A percentile compares a stretch with the other conserved stretches of the same genome.
These are phyloP conservation scores for Didymella arachidicola DNA, from an alignment of 2,329 filamentous ascomycete genomes.

Conservation along the genomic window DNA sequence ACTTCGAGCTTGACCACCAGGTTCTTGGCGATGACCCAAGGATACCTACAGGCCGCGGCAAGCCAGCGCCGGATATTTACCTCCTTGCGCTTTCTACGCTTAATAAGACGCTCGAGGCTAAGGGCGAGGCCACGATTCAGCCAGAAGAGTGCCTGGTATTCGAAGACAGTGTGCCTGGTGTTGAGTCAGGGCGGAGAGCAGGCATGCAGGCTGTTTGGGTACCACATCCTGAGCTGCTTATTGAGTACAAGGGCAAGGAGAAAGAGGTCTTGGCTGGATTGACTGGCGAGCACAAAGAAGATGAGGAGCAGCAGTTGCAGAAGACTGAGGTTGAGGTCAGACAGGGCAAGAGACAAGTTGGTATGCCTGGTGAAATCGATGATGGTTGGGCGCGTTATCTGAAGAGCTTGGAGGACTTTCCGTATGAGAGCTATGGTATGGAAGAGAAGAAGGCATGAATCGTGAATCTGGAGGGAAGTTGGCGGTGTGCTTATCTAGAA, in stretches of 20 bases:
- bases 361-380: slow-evolving; percentile 61
- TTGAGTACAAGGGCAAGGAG: slow-evolving; percentile 79
- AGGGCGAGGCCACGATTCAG: slow-evolving; percentile 67
- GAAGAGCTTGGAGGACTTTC: slow-evolving; percentile 64
- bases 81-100: slow-evolving; percentile 83
- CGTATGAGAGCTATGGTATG: slow-evolving; percentile 68
- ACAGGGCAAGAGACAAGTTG: slow-evolving; percentile 52
- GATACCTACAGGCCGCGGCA: slow-evolving; percentile 81
- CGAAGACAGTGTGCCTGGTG: slow-evolving; percentile 91
- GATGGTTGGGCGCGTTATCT: slow-evolving; percentile 68
- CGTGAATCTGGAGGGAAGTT: not conserved
- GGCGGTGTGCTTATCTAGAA: not conserved
- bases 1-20: slow-evolving; percentile 72
- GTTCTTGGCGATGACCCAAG: slow-evolving; percentile 87
- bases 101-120: slow-evolving; percentile 73
- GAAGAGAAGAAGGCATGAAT: not conserved
- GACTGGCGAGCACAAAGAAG: slow-evolving; percentile 73
- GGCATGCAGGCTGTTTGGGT: slow-evolving; percentile 96
- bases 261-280: slow-evolving; percentile 82
- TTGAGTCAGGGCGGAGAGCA: slow-evolving; percentile 87
- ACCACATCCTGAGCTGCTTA: slow-evolving; percentile 79
- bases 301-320: slow-evolving; percentile 52
- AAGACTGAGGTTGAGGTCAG: slow-evolving; percentile 49
- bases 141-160: slow-evolving; percentile 95
- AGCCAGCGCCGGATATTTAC: slow-evolving; percentile 95